These are phyloP conservation scores for Tulasnella sp. DNA, from an alignment of 768 basidiomycete genomes.

Conservation along the genomic window DNA sequence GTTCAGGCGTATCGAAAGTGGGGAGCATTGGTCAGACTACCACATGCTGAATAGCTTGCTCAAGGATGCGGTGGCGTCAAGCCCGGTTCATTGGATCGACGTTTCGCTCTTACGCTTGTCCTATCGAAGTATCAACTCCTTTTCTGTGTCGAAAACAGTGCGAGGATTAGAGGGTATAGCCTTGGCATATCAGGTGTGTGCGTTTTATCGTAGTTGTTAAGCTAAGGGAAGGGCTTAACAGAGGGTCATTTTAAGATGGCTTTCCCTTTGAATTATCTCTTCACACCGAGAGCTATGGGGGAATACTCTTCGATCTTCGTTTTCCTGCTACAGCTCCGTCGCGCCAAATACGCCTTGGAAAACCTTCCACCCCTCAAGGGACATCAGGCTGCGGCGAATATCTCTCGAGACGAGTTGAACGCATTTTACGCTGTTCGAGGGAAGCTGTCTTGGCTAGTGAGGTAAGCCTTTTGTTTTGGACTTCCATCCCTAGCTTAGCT, in stretches of 20 bases:
- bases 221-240: not conserved
- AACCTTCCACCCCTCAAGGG: conserved; percentile 54
- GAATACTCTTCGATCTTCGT: conserved; percentile 58
- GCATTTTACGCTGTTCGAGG: conserved; percentile 66
- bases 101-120: conserved; percentile 61
- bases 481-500: too few relatives aligned
- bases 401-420: conserved; percentile 42
- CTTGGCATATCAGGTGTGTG: conserved; percentile 58
- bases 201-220: not conserved
- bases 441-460: conserved; percentile 74
- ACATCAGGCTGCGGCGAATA: conserved; percentile 18
- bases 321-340: conserved; percentile 60
- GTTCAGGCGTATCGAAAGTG: conserved; percentile 72
- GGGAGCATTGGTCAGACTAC: conserved; percentile 64
- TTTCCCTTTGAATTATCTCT: conserved; percentile 72
- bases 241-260: conserved; percentile 29
- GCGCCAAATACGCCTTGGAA: conserved; percentile 63
- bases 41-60: conserved; percentile 77
- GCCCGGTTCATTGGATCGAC: conserved; percentile 48
- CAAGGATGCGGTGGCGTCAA: conserved; percentile 45
- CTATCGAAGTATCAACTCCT: conserved; percentile 44
- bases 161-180: conserved; percentile 53
- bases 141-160: conserved; percentile 44
- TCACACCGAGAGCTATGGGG: conserved; percentile 45
- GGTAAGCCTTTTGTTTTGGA: conserved; percentile 44